Evolutionary conservation across 2,329 filamentous ascomycete genomes (phyloP).

Genomic region (Fusarium sp.): DNA sequence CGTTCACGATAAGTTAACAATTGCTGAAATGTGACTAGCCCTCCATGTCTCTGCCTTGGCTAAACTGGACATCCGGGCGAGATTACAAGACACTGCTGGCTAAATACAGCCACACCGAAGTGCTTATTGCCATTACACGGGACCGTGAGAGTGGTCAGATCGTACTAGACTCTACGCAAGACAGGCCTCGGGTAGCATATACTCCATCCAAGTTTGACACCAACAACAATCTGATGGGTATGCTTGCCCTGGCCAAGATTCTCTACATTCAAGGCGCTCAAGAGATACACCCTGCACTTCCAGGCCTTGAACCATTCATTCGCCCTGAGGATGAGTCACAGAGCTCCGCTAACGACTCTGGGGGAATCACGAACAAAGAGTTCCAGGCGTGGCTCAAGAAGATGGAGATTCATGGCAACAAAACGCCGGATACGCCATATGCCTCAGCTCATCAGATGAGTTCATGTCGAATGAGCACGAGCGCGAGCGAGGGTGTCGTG

Average conservation of each 20-base stretch:
- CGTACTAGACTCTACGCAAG: background rate
- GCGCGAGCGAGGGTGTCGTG: background rate
- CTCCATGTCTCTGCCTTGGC: background rate
- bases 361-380: background rate
- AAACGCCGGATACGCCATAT: background rate
- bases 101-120: background rate
- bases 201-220: background rate
- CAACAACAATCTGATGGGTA: background rate
- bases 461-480: background rate
- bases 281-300: background rate
- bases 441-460: background rate
- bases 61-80: background rate
- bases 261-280: background rate
- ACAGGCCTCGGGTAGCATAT: background rate
- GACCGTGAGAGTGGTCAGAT: background rate
- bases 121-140: background rate
- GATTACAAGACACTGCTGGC: background rate
- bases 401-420: background rate
- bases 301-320: background rate
- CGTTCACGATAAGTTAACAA: fast-evolving
- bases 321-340: background rate
- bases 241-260: background rate
- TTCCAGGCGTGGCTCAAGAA: background rate
- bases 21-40: background rate
- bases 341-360: background rate